A percentile compares a stretch with the other conserved stretches of the same genome.
phyloP scores from a whole-genome alignment of 2,329 filamentous ascomycete genomes.

The Penicillium sp. region DNA sequence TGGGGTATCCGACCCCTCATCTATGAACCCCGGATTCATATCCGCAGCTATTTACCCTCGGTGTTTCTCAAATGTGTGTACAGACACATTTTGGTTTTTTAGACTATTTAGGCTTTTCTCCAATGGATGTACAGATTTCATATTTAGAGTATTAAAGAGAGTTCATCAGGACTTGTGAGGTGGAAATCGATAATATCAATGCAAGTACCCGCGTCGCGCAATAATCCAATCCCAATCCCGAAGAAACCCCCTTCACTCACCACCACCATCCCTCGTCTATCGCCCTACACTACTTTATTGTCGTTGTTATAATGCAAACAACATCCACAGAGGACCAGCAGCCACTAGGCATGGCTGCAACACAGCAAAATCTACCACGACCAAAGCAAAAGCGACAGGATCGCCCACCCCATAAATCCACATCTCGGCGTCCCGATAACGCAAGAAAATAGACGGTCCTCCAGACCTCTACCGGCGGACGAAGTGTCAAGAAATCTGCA shows the following conservation, averaged over 20 bases:
- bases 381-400: background rate
- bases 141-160: background rate
- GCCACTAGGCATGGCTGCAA: background rate
- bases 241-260: background rate
- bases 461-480: background rate
- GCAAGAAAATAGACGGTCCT: background rate
- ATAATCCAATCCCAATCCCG: background rate
- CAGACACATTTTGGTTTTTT: no score
- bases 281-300: background rate
- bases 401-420: background rate
- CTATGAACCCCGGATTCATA: background rate
- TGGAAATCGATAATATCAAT: no score
- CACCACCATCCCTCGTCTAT: background rate
- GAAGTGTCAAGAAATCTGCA: background rate
- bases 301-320: background rate
- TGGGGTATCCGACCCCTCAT: background rate
- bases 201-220: background rate
- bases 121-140: background rate
- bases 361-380: background rate
- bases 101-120: no score
- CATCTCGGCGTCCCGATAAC: background rate
- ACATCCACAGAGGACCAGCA: background rate
- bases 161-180: no score
- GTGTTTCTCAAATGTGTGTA: no score
- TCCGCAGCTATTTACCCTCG: background rate